Evolutionary conservation across 2,329 filamentous ascomycete species (phyloP), one percentile per base, ranked within the genome.

Genomic region (Phyllosticta citrichinensis): DNA sequence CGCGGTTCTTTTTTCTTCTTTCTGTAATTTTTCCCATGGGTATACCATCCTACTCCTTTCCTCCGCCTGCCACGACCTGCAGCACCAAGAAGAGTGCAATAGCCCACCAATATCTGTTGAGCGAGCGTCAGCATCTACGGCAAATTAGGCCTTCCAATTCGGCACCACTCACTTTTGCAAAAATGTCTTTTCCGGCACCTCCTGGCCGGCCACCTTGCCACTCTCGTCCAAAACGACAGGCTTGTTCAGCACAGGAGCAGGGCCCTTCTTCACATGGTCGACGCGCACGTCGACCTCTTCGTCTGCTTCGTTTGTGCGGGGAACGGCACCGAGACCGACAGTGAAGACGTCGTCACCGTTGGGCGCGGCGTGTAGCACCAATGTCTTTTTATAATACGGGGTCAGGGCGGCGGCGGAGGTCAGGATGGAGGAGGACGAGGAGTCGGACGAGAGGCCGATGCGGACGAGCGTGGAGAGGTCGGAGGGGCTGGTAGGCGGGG

Each of bases 221-320:
- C 79, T 76, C 27, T 81, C 79, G 66, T 83, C 83, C 64, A 83
- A 73, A 58, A 81, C 73, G 57, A 82, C 78, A 0, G 82, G 81
- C 55, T 79, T 82, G 62, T 83, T 80, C 67, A 80, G 64, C 5
- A 71, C 67, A 10, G 77, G 76, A 64, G 73, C 71, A 0, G 76
- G 74, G 1, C 77, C 78, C 20, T 65, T 64, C 54, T 63, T 66
- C 55, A 71, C 71, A 66, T 68, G 70, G 56, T 75, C 69, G 10
- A 80, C 70, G 62, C 76, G 74, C 12, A 79, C 72, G 17, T 70
- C 70, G n/a, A 79, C 64, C 19, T 74, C 73, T 33, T 75, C 70
- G 25, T 71, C 73, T 17, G 52, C 60, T 22, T 53, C 56, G 11
- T 52, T 52, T 47, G 62, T 68, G 55, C 67, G 69, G 12, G 67